These are phyloP conservation scores for Salix koriyanagi DNA, from an alignment of 345 rosid genomes.

Conservation along the genomic window DNA sequence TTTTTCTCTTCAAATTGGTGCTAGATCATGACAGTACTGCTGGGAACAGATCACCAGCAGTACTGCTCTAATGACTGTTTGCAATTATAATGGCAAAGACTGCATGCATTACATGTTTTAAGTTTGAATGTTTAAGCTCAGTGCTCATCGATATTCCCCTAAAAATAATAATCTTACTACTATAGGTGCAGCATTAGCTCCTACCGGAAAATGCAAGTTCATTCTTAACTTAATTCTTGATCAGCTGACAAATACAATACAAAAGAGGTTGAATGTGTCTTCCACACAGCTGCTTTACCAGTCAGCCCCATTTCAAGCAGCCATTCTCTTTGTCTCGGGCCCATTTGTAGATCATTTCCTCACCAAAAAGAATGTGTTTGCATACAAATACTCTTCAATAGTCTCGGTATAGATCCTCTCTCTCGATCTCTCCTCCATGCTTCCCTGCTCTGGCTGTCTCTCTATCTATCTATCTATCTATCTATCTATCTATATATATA, in stretches of 20 bases:
- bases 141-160: background rate
- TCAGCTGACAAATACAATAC: constrained; percentile 94
- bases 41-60: background rate
- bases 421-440: background rate
- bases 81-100: background rate
- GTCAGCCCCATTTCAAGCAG: constrained; percentile 98
- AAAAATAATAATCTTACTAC: too few species aligned
- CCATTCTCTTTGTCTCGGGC: constrained; percentile 89
- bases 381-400: constrained; percentile 67
- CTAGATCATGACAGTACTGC: background rate
- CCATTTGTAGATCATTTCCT: constrained; percentile 87
- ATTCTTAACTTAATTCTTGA: constrained; percentile 23
- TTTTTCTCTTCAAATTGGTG: background rate
- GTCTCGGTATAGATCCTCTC: constrained; percentile 48
- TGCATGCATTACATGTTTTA: background rate
- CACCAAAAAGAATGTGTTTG: constrained; percentile 81
- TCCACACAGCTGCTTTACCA: constrained; percentile 95
- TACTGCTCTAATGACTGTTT: background rate
- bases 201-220: background rate
- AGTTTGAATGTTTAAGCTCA: background rate
- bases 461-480: background rate
- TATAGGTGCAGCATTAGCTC: background rate
- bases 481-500: too few species aligned
- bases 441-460: background rate
- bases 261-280: constrained; percentile 85